Base-by-base conservation (phyloP, 768 basidiomycete species). In the Mycena filopes region DNA sequence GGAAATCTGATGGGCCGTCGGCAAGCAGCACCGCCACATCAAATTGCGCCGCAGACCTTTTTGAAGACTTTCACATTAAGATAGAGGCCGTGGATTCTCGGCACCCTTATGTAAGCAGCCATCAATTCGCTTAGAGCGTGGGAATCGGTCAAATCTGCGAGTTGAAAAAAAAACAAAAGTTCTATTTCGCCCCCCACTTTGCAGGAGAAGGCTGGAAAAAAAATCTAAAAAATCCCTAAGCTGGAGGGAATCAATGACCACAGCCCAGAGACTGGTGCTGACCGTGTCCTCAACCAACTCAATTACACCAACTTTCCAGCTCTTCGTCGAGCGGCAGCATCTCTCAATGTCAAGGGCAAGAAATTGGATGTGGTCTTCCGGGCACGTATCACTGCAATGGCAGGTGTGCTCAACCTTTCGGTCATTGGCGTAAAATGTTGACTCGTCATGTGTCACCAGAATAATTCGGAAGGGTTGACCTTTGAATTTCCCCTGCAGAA, bases 391-490 rank as follows among this genome's bases (percentile, higher is more conserved):
- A 42, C 41, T 20, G 41, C 41, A 15, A 42, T 42, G 41, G 41
- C n/a, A 2, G 41, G 41, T 2, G n/a, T 20, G 7, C 18, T 40
- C 28, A 10, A 26, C 59, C 28, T 70, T 69, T 0, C 68, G 66
- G 45, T 79, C 75, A 70, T 77, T 66, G 11, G 71, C 69, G 63
- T 74, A 75, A 59, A 76, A 79, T 20, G 74, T 77, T 11, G 73
- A 75, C 55, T 78, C 73, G 55, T 75, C 66, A 59, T 75, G 71
- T 23, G 69, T 68, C 58, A 70, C 63, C 21, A 72, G 60, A 23
- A 70, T 54, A 25, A 71, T 41, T 47, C 51, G 51, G 43, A 72
- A 72, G n/a, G 29, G 56, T 23, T 47, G 36, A 31, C 65, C 66
- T 54, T 50, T 65, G 21, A 25, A 55, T 21, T 63, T 47, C 4